phyloP scores from a whole-genome alignment of 805 yeast genomes.

The Torulaspora microellipsoides region DNA sequence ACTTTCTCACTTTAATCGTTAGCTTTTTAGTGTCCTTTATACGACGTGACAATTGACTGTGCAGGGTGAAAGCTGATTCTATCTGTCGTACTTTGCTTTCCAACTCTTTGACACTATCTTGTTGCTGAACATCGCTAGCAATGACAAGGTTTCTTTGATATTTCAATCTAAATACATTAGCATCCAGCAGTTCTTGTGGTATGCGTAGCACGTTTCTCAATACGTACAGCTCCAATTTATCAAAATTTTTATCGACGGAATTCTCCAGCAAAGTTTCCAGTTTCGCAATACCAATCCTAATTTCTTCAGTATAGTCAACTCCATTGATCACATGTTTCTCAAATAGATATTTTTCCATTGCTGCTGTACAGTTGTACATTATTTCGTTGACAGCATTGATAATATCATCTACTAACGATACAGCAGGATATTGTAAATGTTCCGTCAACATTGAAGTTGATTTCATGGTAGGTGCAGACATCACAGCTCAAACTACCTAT shows the following conservation, averaged over 20 bases:
- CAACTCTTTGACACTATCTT: conserved; percentile 12
- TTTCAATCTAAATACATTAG: conserved; percentile 61
- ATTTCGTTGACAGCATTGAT: conserved; percentile 83
- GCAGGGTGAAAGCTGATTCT: conserved; percentile 19
- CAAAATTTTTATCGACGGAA: conserved; percentile 76
- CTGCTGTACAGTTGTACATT: conserved; percentile 75
- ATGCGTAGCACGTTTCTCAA: conserved; percentile 69
- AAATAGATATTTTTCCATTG: conserved; percentile 61
- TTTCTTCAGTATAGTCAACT: conserved; percentile 43
- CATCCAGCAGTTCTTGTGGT: conserved; percentile 58
- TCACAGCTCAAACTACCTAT: conserved; percentile 4
- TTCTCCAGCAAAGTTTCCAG: conserved; percentile 72
- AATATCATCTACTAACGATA: conserved; percentile 77
- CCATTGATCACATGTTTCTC: conserved; percentile 22
- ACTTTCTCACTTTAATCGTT: conserved; percentile 23
- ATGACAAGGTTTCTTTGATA: conserved; percentile 58
- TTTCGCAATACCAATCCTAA: conserved; percentile 73
- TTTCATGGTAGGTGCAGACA: conserved; percentile 37
- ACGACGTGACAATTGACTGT: conserved; percentile 17
- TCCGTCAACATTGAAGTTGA: conserved; percentile 64
- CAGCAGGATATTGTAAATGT: conserved; percentile 81
- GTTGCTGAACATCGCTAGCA: conserved; percentile 12
- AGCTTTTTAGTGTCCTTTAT: conserved; percentile 14
- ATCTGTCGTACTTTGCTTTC: conserved; percentile 21
- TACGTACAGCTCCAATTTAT: conserved; percentile 77